phyloP scores from a whole-genome alignment of 306 rosid species.

The Lagenaria siceraria region DNA sequence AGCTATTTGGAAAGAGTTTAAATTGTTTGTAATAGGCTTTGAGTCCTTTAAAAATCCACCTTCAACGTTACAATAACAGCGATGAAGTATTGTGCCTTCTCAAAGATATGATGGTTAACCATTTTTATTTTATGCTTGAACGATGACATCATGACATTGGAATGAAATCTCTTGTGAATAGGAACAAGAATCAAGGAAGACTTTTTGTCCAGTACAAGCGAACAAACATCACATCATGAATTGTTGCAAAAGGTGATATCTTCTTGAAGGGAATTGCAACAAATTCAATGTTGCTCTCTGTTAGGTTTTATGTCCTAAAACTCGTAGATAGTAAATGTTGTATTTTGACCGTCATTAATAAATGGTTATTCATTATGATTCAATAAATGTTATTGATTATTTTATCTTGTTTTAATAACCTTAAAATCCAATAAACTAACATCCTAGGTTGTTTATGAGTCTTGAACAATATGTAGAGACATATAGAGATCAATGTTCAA shows the following conservation, averaged over 20 bases:
- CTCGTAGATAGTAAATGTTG: too few relatives aligned
- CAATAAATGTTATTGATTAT: too few relatives aligned
- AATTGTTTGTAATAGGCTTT: neutral
- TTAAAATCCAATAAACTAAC: too few relatives aligned
- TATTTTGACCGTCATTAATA: too few relatives aligned
- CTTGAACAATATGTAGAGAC: too few relatives aligned
- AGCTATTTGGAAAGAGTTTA: conserved; percentile 12
- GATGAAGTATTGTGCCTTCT: conserved; percentile 23
- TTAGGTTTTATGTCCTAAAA: too few relatives aligned
- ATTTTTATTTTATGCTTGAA: neutral
- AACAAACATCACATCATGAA: conserved; percentile 25
- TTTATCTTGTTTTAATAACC: too few relatives aligned
- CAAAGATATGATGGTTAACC: conserved; percentile 14
- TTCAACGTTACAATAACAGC: conserved; percentile 20
- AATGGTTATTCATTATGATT: too few relatives aligned
- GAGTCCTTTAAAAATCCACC: conserved; percentile 11
- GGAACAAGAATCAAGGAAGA: conserved; percentile 18
- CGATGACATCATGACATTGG: neutral
- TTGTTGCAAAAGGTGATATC: conserved; percentile 11
- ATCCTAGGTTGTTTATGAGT: too few relatives aligned
- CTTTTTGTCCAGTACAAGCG: conserved; percentile 15
- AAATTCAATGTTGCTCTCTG: neutral
- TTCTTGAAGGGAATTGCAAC: conserved; percentile 16
- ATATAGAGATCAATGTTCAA: too few relatives aligned
- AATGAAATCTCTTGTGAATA: conserved; percentile 2